Percentiles rank a stretch among this genome's conserved stretches.
Conservation (phyloP, 1,284 basidiomycete species). For the Calocybe gambosa region DNA sequence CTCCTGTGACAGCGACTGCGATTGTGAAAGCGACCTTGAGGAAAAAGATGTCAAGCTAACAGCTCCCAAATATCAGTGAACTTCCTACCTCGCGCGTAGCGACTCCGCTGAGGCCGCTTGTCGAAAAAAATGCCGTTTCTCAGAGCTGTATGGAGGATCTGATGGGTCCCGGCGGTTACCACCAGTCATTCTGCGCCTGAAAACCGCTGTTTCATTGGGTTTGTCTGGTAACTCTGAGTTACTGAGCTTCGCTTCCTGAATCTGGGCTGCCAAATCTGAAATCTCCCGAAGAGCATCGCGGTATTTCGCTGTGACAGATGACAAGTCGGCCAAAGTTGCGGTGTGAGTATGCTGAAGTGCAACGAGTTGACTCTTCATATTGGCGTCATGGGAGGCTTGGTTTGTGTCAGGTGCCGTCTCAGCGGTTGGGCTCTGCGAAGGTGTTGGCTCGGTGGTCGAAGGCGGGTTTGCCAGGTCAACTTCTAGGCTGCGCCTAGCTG, state of each 20-base stretch:
- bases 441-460: slow-evolving; percentile 7
- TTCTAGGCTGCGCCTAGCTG: slow-evolving; percentile 62
- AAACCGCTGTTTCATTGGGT: slow-evolving; percentile 36
- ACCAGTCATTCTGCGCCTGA: slow-evolving; percentile 47
- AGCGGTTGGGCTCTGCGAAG: slow-evolving; percentile 9
- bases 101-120: slow-evolving; percentile 80
- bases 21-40: slow-evolving; percentile 75
- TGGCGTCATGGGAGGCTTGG: slow-evolving; percentile 21
- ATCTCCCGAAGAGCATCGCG: slow-evolving; percentile 86
- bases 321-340: slow-evolving; percentile 74
- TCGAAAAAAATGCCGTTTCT: slow-evolving; percentile 73
- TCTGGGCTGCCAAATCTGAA: slow-evolving; percentile 77
- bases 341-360: slow-evolving; percentile 71
- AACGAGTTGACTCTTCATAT: slow-evolving; percentile 52
- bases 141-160: slow-evolving; percentile 43
- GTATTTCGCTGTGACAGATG: slow-evolving; percentile 75
- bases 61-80: slow-evolving; percentile 11
- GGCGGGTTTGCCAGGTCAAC: slow-evolving; percentile 28
- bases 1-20: slow-evolving; percentile 93
- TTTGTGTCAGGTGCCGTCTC: slow-evolving; percentile 7
- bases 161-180: slow-evolving; percentile 40
- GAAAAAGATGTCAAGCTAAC: slow-evolving; percentile 10
- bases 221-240: slow-evolving; percentile 45
- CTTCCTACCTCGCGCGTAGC: slow-evolving; percentile 69
- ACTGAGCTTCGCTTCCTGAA: slow-evolving; percentile 72